Evolutionary conservation across 306 rosid species (phyloP).

Genomic region (Castanopsis chinensis): DNA sequence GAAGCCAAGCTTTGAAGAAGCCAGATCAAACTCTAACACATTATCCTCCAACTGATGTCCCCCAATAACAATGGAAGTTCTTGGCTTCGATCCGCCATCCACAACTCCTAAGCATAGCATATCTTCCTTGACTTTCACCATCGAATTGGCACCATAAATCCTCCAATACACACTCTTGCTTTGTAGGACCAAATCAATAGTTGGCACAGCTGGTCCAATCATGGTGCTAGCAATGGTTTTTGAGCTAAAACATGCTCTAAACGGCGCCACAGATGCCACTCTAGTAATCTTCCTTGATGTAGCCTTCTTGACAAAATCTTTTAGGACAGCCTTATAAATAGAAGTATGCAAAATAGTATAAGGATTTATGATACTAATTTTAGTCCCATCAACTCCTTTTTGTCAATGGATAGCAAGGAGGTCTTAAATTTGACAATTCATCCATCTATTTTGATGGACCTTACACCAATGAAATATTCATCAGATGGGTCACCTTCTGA

Average conservation of each 20-base stretch:
- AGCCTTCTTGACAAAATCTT: conserved; percentile 29
- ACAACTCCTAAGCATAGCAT: conserved; percentile 60
- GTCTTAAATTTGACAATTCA: conserved; percentile 32
- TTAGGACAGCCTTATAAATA: conserved; percentile 39
- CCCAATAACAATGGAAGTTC: conserved; percentile 56
- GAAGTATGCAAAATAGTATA: conserved; percentile 51
- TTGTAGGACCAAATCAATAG: conserved; percentile 50
- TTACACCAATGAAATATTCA: conserved; percentile 60
- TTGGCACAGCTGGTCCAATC: conserved; percentile 43
- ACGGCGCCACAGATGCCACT: conserved; percentile 48
- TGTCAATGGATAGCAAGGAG: conserved; percentile 36
- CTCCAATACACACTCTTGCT: conserved; percentile 38
- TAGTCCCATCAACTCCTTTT: conserved; percentile 63
- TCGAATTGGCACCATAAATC: conserved; percentile 51
- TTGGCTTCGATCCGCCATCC: conserved; percentile 44
- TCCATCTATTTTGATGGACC: conserved; percentile 36
- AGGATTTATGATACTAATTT: conserved; percentile 56
- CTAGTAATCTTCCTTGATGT: conserved; percentile 2
- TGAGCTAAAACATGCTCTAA: conserved; percentile 41
- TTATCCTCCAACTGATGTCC: conserved; percentile 54
- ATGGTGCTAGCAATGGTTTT: conserved; percentile 18
- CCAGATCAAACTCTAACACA: conserved; percentile 53
- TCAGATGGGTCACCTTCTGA: conserved; percentile 36
- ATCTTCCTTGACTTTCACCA: conserved; percentile 36
- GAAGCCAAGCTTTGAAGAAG: conserved; percentile 51